Evolutionary conservation across 1,139 yeast genomes (phyloP).

Genomic region (Debaryomyces robertsiae): DNA sequence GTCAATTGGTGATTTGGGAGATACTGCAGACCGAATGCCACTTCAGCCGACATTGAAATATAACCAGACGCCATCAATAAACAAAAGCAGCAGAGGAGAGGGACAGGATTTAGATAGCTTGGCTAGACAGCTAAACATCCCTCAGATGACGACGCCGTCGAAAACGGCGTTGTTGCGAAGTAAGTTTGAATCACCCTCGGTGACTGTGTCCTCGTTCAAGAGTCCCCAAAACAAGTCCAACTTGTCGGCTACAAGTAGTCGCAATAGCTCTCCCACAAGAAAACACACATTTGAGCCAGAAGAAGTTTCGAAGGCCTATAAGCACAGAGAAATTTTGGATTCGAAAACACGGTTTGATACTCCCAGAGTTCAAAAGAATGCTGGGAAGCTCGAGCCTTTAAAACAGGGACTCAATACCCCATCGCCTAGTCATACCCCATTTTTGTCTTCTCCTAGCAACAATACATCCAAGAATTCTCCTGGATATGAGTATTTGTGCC

Average conservation of each 20-base stretch:
- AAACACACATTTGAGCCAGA: conserved; percentile 16
- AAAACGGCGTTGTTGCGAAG: conserved; percentile 35
- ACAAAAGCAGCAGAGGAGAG: conserved; percentile 10
- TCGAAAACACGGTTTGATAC: conserved; percentile 12
- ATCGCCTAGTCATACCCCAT: conserved; percentile 21
- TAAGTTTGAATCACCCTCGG: conserved; percentile 48
- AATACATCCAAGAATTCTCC: conserved; percentile 35
- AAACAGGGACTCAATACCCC: conserved; percentile 19
- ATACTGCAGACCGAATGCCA: conserved; percentile 28
- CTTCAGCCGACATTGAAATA: conserved; percentile 35
- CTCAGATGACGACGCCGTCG: conserved; percentile 29
- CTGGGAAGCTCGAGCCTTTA: conserved; percentile 18
- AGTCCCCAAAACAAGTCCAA: conserved; percentile 27
- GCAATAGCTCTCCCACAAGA: conserved; percentile 26
- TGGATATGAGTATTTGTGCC: conserved; percentile 82
- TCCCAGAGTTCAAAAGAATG: conserved; percentile 8
- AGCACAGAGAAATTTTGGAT: conserved; percentile 17
- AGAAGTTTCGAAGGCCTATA: conserved; percentile 22
- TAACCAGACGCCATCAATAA: conserved; percentile 21
- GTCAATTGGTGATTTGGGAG: conserved; percentile 28
- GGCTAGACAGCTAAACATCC: conserved; percentile 41
- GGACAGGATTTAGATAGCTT: conserved; percentile 42
- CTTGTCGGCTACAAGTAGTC: conserved; percentile 23
- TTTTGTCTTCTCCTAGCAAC: conserved; percentile 32
- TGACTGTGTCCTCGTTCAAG: conserved; percentile 48